A percentile compares a stretch with the other conserved stretches of the same genome.
phyloP scores from a whole-genome alignment of 257 asterid genomes.

The Vinca minor region DNA sequence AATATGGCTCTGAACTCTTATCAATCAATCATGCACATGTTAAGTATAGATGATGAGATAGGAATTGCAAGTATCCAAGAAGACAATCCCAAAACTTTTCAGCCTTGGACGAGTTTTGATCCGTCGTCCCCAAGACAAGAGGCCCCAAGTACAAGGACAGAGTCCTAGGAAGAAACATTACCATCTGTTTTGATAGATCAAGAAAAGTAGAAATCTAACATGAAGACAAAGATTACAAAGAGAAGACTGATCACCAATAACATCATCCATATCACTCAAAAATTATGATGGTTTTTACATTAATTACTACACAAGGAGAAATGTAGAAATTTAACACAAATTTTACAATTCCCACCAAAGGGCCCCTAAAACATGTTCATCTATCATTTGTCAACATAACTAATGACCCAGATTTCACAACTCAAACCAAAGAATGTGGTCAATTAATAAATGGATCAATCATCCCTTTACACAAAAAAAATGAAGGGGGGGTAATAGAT shows the following conservation, averaged over 20 bases:
- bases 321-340: not conserved
- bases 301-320: not conserved
- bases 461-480: slow-evolving; percentile 97
- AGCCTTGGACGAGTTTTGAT: not conserved
- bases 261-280: not conserved
- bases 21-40: too few species aligned
- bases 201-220: not conserved
- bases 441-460: slow-evolving; percentile 67
- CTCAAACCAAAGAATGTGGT: slow-evolving; percentile 39
- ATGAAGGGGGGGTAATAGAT: slow-evolving; percentile 53
- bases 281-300: slow-evolving; percentile 2
- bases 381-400: slow-evolving; percentile 19
- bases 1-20: too few species aligned
- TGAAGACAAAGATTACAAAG: not conserved
- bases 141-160: not conserved
- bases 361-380: slow-evolving; percentile 15
- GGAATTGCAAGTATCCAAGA: not conserved
- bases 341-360: slow-evolving; percentile 10
- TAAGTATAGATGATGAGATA: too few species aligned
- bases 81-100: not conserved
- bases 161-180: not conserved
- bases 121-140: not conserved
- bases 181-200: not conserved
- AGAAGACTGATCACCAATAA: not conserved
- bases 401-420: slow-evolving; percentile 17